These are phyloP conservation scores for Neurospora sp. DNA, from an alignment of 495 filamentous ascomycete genomes.

Conservation along the genomic window DNA sequence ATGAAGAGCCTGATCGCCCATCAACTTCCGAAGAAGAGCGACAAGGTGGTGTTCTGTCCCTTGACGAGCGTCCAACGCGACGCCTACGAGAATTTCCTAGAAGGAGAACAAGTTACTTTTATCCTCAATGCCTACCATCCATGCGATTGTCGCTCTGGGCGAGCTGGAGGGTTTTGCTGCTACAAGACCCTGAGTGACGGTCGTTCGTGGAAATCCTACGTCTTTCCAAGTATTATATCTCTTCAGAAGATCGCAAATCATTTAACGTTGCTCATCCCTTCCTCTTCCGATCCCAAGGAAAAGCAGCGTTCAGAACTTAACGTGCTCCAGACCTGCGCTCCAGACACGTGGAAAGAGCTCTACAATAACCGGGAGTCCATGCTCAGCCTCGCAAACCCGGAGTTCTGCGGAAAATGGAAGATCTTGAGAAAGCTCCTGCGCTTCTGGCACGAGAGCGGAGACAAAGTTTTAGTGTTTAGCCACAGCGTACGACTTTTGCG, in stretches of 20 bases:
- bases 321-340: conserved; percentile 63
- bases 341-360: conserved; percentile 65
- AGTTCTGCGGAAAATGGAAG: conserved; percentile 97
- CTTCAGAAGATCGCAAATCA: conserved; percentile 89
- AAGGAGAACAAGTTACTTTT: conserved; percentile 57
- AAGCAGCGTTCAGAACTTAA: conserved; percentile 74
- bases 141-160: conserved; percentile 62
- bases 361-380: conserved; percentile 70
- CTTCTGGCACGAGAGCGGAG: conserved; percentile 81
- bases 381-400: conserved; percentile 72
- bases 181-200: conserved; percentile 46
- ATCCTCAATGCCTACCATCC: conserved; percentile 55
- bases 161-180: conserved; percentile 79
- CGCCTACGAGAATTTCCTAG: conserved; percentile 75
- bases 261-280: conserved; percentile 77
- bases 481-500: conserved; percentile 77
- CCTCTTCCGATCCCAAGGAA: conserved; percentile 54
- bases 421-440: conserved; percentile 75
- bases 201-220: conserved; percentile 58
- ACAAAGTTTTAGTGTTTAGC: conserved; percentile 90
- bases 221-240: conserved; percentile 76
- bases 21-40: conserved; percentile 92
- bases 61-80: conserved; percentile 72
- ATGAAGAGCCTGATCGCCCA: conserved; percentile 90
- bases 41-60: conserved; percentile 91